phyloP scores from a whole-genome alignment of 2,329 filamentous ascomycete genomes.

The Colletotrichum liriopes region DNA sequence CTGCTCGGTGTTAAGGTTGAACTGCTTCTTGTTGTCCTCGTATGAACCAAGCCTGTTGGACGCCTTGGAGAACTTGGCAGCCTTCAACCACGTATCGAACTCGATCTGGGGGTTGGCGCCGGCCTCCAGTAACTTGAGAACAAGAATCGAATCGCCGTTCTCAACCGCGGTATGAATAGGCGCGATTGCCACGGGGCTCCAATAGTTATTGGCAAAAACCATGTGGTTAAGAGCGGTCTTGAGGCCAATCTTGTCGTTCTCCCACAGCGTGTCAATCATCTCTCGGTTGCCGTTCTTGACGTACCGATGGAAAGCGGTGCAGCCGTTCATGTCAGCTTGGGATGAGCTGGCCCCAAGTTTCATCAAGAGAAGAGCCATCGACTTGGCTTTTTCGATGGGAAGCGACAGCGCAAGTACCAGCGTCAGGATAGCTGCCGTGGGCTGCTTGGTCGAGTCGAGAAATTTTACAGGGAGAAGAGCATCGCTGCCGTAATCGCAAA shows the following conservation, averaged over 20 bases:
- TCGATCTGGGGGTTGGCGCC: conserved; percentile 74
- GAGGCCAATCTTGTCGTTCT: conserved; percentile 73
- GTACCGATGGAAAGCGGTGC: conserved; percentile 78
- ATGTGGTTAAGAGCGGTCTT: conserved; percentile 79
- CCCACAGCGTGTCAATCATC: conserved; percentile 65
- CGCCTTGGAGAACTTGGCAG: conserved; percentile 62
- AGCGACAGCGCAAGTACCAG: conserved; percentile 78
- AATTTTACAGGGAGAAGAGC: conserved; percentile 82
- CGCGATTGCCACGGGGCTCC: conserved; percentile 56
- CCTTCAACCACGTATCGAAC: conserved; percentile 76
- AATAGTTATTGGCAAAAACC: conserved; percentile 56
- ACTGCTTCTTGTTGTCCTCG: conserved; percentile 66
- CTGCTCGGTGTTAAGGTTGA: conserved; percentile 68
- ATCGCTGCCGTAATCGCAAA: conserved; percentile 85
- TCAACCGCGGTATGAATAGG: conserved; percentile 74
- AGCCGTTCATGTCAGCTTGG: conserved; percentile 77
- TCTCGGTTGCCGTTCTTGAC: conserved; percentile 66
- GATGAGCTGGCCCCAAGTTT: conserved; percentile 80
- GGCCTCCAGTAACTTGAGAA: conserved; percentile 73
- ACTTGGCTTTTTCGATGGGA: conserved; percentile 73
- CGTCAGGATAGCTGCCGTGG: conserved; percentile 76
- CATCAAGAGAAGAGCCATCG: conserved; percentile 77
- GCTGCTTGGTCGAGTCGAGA: conserved; percentile 62
- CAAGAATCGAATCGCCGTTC: conserved; percentile 66
- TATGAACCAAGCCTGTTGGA: conserved; percentile 55